phyloP scores from a whole-genome alignment of 2,329 filamentous ascomycete genomes.

The Colletotrichum sp. region DNA sequence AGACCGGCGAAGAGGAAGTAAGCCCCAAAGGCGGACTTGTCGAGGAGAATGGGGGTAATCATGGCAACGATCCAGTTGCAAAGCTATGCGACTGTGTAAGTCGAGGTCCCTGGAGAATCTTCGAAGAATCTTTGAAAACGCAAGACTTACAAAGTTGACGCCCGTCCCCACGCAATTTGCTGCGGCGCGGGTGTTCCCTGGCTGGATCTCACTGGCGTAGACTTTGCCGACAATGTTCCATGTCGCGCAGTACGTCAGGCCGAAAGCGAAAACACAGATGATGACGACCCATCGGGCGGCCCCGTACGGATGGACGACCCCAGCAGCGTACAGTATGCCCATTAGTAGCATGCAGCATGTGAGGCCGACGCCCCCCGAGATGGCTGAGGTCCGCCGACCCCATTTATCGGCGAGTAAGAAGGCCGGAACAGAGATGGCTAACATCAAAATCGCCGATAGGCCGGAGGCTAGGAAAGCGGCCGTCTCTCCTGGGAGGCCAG shows the following conservation, averaged over 20 bases:
- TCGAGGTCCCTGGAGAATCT: background rate
- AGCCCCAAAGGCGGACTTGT: constrained; percentile 41
- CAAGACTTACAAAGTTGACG: background rate
- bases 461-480: constrained; percentile 66
- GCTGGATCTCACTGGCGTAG: constrained; percentile 63
- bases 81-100: constrained; percentile 25
- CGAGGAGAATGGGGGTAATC: constrained; percentile 43
- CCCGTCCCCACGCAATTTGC: constrained; percentile 55
- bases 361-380: constrained; percentile 56
- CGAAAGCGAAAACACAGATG: constrained; percentile 52
- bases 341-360: constrained; percentile 57
- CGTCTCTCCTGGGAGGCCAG: constrained; percentile 57
- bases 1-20: constrained; percentile 50
- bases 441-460: constrained; percentile 62
- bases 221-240: constrained; percentile 63
- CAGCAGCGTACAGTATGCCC: constrained; percentile 53
- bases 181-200: constrained; percentile 53
- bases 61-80: constrained; percentile 51
- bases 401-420: constrained; percentile 61
- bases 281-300: constrained; percentile 55
- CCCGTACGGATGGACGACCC: constrained; percentile 42
- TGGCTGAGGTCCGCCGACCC: constrained; percentile 57
- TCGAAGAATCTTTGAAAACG: background rate
- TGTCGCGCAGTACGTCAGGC: constrained; percentile 47
- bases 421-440: constrained; percentile 60